These are phyloP conservation scores for Torulaspora delbrueckii DNA, from an alignment of 805 yeast species.

Conservation along the genomic window DNA sequence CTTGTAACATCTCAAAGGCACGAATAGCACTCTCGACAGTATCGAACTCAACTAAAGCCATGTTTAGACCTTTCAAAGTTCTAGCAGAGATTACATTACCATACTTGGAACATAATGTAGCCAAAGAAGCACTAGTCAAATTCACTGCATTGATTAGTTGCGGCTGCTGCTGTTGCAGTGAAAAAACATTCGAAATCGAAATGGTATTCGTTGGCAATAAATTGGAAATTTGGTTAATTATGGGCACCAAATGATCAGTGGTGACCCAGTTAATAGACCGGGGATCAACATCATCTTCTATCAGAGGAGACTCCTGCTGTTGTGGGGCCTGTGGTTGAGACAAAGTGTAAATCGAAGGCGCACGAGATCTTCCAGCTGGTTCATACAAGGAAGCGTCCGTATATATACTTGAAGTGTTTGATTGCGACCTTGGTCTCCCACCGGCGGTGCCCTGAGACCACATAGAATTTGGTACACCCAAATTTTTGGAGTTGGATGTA, in stretches of 20 bases:
- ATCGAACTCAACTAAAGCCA: slow-evolving; percentile 68
- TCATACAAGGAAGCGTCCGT: slow-evolving; percentile 31
- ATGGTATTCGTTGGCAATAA: slow-evolving; percentile 74
- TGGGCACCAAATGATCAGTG: slow-evolving; percentile 64
- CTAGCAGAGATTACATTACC: slow-evolving; percentile 60
- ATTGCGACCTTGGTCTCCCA: slow-evolving; percentile 30
- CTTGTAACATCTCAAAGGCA: slow-evolving; percentile 73
- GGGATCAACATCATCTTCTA: slow-evolving; percentile 58
- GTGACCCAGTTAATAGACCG: slow-evolving; percentile 59
- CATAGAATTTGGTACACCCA: slow-evolving; percentile 16
- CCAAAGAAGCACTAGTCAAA: slow-evolving; percentile 43
- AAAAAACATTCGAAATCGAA: slow-evolving; percentile 63
- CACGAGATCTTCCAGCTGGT: slow-evolving; percentile 22
- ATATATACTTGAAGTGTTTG: slow-evolving; percentile 34
- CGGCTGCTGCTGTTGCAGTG: slow-evolving; percentile 48
- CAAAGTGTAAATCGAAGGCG: slow-evolving; percentile 20
- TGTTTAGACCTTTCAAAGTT: slow-evolving; percentile 46
- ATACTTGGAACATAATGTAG: slow-evolving; percentile 55
- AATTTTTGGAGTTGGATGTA: slow-evolving; percentile 11
- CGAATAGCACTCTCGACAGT: slow-evolving; percentile 69
- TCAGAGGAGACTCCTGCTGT: slow-evolving; percentile 28
- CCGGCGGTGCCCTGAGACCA: slow-evolving; percentile 14
- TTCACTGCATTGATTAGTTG: slow-evolving; percentile 43
- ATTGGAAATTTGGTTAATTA: slow-evolving; percentile 64
- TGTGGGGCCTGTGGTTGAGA: slow-evolving; percentile 18